These are phyloP conservation scores for Spiraea crenata DNA, from an alignment of 331 rosid genomes.

Conservation along the genomic window DNA sequence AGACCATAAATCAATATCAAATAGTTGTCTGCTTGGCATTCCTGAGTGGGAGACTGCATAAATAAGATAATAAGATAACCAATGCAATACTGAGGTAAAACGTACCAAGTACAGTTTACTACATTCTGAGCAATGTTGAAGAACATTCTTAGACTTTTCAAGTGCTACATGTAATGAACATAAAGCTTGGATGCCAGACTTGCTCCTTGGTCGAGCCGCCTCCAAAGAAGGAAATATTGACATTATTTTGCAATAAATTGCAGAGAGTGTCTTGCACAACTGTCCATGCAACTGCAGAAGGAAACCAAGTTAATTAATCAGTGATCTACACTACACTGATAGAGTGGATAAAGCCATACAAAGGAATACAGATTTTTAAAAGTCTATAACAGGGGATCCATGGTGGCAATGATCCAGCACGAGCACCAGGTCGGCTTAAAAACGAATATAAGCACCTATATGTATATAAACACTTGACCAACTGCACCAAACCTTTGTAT, in stretches of 20 bases:
- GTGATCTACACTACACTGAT: background rate
- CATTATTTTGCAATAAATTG: constrained; percentile 65
- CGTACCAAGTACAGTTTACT: constrained; percentile 94
- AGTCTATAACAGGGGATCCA: background rate
- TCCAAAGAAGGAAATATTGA: constrained; percentile 84
- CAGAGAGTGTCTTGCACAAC: constrained; percentile 82
- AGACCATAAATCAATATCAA: background rate
- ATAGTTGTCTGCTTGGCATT: background rate
- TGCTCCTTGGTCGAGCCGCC: constrained; percentile 92
- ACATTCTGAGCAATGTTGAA: constrained; percentile 81
- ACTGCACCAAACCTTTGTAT: too few species aligned
- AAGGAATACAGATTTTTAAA: background rate
- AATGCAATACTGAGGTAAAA: constrained; percentile 18
- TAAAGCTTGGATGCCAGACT: constrained; percentile 91
- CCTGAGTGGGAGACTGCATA: background rate
- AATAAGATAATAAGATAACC: constrained; percentile 3
- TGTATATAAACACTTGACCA: too few species aligned
- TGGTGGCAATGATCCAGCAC: background rate
- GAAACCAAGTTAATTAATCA: constrained; percentile 4
- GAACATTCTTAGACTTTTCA: constrained; percentile 86
- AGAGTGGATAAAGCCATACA: background rate
- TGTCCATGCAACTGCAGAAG: constrained; percentile 76
- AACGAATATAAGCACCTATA: background rate
- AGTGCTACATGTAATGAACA: constrained; percentile 88
- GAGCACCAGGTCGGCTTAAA: background rate